Base-by-base conservation (phyloP, 257 asterid genomes). In the Marsdenia floribunda region DNA sequence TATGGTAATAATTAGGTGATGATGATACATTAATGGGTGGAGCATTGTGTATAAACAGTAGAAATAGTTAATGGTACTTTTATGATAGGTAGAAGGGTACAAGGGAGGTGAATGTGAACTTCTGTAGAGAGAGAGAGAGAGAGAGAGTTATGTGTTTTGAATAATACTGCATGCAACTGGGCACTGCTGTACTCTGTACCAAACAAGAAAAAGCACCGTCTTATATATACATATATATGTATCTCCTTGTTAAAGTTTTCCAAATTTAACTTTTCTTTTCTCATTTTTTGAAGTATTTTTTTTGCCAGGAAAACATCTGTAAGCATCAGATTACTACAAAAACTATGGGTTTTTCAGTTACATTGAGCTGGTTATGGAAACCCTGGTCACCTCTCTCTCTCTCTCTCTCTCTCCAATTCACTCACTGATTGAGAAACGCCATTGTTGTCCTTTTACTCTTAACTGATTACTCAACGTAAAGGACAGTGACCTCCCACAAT, bases 1-100 rank as follows among this genome's bases (percentile, higher is more conserved):
- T 29, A 29, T 29, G 14, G 18, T 49, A 64, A 33, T 61, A 35
- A 38, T 16, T 35, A 50, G 73, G 14, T 37, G 44, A 19, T 33
- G 53, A 16, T 8, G 55, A 40, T 18, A 38, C 40, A 35, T 55
- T 52, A 14, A 52, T 14, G 3, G 15, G 19, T 49, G 15, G 54
- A 49, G 54, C 54, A 44, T 60, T 22, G 3, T 1, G 80, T 50
- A 11, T 44, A 44, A 70, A 76, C 61, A 44, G 68, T 5, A 47
- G 59, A 49, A 71, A 60, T 60, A 49, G 76, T 77, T 49, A 49
- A 50, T 22, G 68, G 67, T 26, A 37, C 72, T 61, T 58, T 61
- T 58, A 22, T 66, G n/a, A 14, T 35, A 66, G 44, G 53, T 24
- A 66, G 13, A 64, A 57, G 16, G 16, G 19, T 29, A 16, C 21